These are phyloP conservation scores for Eimeria mitis DNA, from an alignment of 169 alveolate genomes.

Conservation along the genomic window DNA sequence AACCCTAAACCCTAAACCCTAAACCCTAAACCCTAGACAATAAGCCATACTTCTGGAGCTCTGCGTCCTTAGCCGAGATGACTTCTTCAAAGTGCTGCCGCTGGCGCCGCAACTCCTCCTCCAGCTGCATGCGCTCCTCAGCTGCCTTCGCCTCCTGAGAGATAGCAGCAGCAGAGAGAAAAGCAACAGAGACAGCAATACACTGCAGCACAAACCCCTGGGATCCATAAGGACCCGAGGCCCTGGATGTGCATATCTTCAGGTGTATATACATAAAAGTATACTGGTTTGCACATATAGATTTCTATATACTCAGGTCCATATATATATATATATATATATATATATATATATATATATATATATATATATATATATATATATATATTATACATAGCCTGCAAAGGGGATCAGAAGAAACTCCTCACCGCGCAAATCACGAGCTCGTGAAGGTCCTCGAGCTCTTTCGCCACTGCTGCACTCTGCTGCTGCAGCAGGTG, in stretches of 20 bases:
- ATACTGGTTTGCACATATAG: no score
- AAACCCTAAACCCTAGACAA: not conserved
- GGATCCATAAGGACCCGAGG: not conserved
- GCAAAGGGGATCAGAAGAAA: not conserved
- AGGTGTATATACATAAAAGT: not conserved
- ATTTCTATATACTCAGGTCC: no score
- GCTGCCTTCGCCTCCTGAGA: slow-evolving; percentile 53
- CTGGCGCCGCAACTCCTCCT: slow-evolving; percentile 53
- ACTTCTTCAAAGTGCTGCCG: slow-evolving; percentile 41
- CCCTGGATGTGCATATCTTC: not conserved
- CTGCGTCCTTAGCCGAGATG: slow-evolving; percentile 30
- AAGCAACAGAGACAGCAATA: not conserved
- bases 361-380: no score
- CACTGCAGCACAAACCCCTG: not conserved
- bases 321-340: not conserved
- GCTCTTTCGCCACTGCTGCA: slow-evolving; percentile 38
- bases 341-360: no score
- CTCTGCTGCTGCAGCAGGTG: slow-evolving; percentile 24
- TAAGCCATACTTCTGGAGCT: not conserved
- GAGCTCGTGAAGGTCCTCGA: slow-evolving; percentile 47
- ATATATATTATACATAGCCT: no score
- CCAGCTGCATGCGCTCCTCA: slow-evolving; percentile 60
- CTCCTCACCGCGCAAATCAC: slow-evolving; percentile 59
- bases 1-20: not conserved
- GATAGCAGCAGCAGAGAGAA: not conserved